Evolutionary conservation across 495 filamentous ascomycete genomes (phyloP).

Genomic region (Pseudevernia furfuracea): DNA sequence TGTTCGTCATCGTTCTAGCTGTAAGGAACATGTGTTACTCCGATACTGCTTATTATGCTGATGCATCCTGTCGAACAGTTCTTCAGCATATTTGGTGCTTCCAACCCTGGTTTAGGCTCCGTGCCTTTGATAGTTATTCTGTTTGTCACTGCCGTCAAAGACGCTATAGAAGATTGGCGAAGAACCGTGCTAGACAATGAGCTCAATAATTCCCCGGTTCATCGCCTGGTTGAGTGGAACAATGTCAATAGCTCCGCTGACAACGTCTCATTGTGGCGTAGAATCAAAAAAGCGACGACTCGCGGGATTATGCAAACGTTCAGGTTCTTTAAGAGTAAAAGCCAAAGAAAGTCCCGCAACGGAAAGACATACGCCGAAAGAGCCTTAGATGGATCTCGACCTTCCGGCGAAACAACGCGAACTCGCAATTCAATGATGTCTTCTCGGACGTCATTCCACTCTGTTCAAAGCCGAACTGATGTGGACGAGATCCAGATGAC

Average conservation of each 20-base stretch:
- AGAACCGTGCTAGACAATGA: constrained; percentile 87
- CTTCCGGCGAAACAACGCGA: constrained; percentile 56
- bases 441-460: constrained; percentile 52
- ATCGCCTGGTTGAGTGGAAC: constrained; percentile 76
- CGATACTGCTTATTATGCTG: constrained; percentile 10
- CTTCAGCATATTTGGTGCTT: constrained; percentile 90
- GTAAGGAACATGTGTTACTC: constrained; percentile 48
- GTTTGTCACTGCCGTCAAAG: constrained; percentile 84
- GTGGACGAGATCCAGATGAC: constrained; percentile 81
- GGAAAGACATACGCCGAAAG: constrained; percentile 39
- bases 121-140: constrained; percentile 93
- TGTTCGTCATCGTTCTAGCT: constrained; percentile 88
- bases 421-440: constrained; percentile 55
- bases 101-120: constrained; percentile 82
- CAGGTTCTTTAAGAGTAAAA: constrained; percentile 42
- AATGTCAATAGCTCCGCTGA: constrained; percentile 93
- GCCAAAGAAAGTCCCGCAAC: constrained; percentile 35
- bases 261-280: constrained; percentile 77
- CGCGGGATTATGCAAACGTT: constrained; percentile 52
- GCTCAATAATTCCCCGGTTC: constrained; percentile 92
- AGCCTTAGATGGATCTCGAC: constrained; percentile 47
- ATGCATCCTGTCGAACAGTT: constrained; percentile 50
- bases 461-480: constrained; percentile 33
- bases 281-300: constrained; percentile 82
- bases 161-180: constrained; percentile 96